Evolutionary conservation across 2,329 filamentous ascomycete species (phyloP).

Genomic region (Tricladium varicosporioides): DNA sequence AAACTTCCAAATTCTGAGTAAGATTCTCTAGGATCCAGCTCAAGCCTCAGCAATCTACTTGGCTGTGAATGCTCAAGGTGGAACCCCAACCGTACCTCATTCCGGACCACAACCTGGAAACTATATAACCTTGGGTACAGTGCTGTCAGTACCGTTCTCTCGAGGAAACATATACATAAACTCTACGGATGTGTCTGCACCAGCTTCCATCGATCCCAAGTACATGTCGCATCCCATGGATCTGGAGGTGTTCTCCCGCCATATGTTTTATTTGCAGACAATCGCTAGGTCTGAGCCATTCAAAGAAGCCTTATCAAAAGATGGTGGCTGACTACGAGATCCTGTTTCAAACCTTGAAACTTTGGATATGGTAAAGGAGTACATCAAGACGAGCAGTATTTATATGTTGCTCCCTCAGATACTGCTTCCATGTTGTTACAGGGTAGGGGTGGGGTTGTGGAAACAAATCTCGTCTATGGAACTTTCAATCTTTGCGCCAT

Average conservation of each 20-base stretch:
- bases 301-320: constrained; percentile 35
- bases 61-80: constrained; percentile 31
- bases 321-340: constrained; percentile 39
- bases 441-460: constrained; percentile 53
- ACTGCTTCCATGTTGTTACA: constrained; percentile 54
- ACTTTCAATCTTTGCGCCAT: constrained; percentile 56
- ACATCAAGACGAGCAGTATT: constrained; percentile 48
- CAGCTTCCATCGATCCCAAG: constrained; percentile 41
- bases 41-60: neutral
- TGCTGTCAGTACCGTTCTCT: constrained; percentile 44
- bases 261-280: constrained; percentile 19
- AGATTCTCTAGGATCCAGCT: too few species aligned
- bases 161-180: constrained; percentile 41
- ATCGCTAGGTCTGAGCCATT: constrained; percentile 21
- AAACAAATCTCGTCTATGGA: constrained; percentile 55
- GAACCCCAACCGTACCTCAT: constrained; percentile 69
- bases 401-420: constrained; percentile 52
- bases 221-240: constrained; percentile 45
- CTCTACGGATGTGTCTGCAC: constrained; percentile 34
- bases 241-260: constrained; percentile 18
- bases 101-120: too few species aligned
- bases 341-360: constrained; percentile 41
- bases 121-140: constrained; percentile 50
- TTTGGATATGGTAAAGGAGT: constrained; percentile 44
- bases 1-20: too few species aligned